Evolutionary conservation across 108 stramenopile species (phyloP).

Genomic region (Epithemia pelagica): DNA sequence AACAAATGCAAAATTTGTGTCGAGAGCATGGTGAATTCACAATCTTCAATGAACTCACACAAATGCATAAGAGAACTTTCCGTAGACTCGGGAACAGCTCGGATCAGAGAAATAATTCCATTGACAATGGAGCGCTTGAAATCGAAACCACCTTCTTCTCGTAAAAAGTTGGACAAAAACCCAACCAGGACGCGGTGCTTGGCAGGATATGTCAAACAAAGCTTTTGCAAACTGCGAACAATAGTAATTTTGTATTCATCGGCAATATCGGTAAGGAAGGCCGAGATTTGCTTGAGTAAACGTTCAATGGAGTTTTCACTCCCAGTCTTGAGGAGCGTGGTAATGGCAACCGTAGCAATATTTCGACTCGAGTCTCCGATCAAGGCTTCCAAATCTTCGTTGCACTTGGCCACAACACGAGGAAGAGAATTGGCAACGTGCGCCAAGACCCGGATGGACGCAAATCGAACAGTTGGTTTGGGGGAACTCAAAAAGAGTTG

Average conservation of each 20-base stretch:
- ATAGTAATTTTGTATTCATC: slow-evolving; percentile 99
- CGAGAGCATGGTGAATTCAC: slow-evolving; percentile 87
- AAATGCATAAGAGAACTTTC: slow-evolving; percentile 85
- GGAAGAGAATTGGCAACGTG: slow-evolving; percentile 88
- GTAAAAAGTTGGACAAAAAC: slow-evolving; percentile 87
- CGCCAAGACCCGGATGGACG: slow-evolving; percentile 92
- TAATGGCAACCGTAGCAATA: slow-evolving; percentile 98
- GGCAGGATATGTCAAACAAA: slow-evolving; percentile 86
- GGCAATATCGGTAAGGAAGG: slow-evolving; percentile 96
- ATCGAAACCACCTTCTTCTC: slow-evolving; percentile 93
- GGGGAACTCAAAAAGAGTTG: slow-evolving; percentile 92
- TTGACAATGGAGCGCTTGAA: slow-evolving; percentile 90
- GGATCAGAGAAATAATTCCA: slow-evolving; percentile 80
- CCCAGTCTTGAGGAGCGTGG: slow-evolving; percentile 98
- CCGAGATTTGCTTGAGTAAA: slow-evolving; percentile 95
- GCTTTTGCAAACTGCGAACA: slow-evolving; percentile 76
- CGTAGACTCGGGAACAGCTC: slow-evolving; percentile 80
- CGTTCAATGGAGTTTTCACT: slow-evolving; percentile 92
- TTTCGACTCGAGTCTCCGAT: slow-evolving; percentile 93
- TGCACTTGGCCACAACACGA: slow-evolving; percentile 93
- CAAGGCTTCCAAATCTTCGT: slow-evolving; percentile 96
- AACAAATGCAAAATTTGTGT: slow-evolving; percentile 86
- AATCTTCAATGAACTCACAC: slow-evolving; percentile 98
- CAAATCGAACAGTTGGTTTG: slow-evolving; percentile 92
- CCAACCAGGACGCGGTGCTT: slow-evolving; percentile 90